A percentile compares a stretch with the other conserved stretches of the same genome.
Evolutionary conservation across 2,329 filamentous ascomycete genomes (phyloP).

Genomic region (Pseudogymnoascus sp.): DNA sequence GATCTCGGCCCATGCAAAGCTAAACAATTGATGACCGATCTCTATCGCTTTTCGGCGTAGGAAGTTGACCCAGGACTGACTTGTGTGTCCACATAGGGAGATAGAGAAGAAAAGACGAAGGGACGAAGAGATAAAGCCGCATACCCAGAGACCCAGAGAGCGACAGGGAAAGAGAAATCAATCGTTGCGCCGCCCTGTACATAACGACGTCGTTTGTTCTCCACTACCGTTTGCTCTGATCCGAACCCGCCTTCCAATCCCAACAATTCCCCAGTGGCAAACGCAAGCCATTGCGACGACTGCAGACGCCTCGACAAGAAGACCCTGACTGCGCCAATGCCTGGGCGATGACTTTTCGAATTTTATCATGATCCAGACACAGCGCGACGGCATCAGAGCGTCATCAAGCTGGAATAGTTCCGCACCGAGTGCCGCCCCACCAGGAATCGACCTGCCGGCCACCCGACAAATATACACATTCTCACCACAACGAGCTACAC

Average conservation of each 20-base stretch:
- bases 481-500: neutral
- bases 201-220: neutral
- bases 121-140: neutral
- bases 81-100: neutral
- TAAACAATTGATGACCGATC: slow-evolving; percentile 3
- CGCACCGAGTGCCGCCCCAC: neutral
- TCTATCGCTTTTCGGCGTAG: neutral
- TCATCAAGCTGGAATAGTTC: slow-evolving; percentile 2
- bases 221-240: neutral
- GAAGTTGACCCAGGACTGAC: neutral
- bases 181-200: neutral
- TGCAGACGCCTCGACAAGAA: neutral
- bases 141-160: neutral
- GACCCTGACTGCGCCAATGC: neutral
- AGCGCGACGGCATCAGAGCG: slow-evolving; percentile 6
- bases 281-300: neutral
- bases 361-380: neutral
- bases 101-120: neutral
- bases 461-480: neutral
- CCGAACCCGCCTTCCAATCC: neutral
- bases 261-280: neutral
- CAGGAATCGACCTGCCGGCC: neutral
- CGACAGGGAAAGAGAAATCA: no score
- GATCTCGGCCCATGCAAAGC: slow-evolving; percentile 2
- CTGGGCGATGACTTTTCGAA: neutral